phyloP scores from a whole-genome alignment of 176 grass and related monocot genomes.

The Leersia perrieri region DNA sequence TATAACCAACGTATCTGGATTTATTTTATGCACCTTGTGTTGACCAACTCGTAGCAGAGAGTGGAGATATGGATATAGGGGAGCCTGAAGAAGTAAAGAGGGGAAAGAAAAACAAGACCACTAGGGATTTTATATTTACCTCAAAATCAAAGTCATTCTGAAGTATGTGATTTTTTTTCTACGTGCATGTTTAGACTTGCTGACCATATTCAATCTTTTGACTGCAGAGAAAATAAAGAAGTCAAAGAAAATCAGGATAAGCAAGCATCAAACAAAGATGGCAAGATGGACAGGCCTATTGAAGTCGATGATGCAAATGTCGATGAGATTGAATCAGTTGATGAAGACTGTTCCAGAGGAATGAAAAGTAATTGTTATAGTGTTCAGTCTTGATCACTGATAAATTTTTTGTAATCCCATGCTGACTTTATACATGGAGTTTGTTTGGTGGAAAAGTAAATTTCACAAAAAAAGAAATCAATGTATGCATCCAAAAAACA shows the following conservation, averaged over 20 bases:
- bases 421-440: neutral
- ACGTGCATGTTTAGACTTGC: neutral
- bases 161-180: neutral
- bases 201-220: conserved; percentile 11
- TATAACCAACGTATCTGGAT: neutral
- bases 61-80: conserved; percentile 37
- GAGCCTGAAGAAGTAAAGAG: conserved; percentile 46
- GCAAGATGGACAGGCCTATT: conserved; percentile 32
- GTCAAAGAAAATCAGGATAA: conserved; percentile 35
- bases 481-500: neutral
- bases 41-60: conserved; percentile 23
- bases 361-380: conserved; percentile 72
- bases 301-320: conserved; percentile 45
- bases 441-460: conserved; percentile 3
- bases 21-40: conserved; percentile 28
- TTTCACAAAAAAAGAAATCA: neutral
- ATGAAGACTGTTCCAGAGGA: conserved; percentile 87
- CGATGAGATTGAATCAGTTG: conserved; percentile 57
- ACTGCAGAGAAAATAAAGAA: conserved; percentile 68
- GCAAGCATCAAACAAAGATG: conserved; percentile 25
- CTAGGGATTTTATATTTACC: conserved; percentile 31
- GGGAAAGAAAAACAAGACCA: conserved; percentile 48
- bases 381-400: neutral
- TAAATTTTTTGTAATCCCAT: neutral
- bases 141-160: conserved; percentile 16